Percentiles rank a stretch among this genome's conserved stretches.
These are phyloP conservation scores for Carex pumila DNA, from an alignment of 176 grass and related monocot genomes.

Conservation along the genomic window DNA sequence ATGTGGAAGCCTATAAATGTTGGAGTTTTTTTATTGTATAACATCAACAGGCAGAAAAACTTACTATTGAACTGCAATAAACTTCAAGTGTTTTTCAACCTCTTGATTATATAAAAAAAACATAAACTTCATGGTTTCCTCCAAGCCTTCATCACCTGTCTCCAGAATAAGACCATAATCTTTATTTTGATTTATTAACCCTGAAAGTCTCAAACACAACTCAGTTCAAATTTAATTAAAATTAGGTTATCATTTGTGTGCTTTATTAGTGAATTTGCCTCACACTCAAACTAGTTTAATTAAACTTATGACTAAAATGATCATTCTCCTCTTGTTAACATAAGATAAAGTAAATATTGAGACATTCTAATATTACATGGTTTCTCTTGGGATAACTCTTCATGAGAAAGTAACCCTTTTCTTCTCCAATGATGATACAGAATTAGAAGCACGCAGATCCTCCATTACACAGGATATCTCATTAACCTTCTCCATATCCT, in stretches of 20 bases:
- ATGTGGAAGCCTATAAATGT: neutral
- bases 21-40: neutral
- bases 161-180: neutral
- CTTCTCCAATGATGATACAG: neutral
- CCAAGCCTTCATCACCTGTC: neutral
- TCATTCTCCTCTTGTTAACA: neutral
- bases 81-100: neutral
- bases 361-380: neutral
- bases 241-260: no score
- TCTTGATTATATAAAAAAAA: neutral
- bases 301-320: neutral
- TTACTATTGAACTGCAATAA: neutral
- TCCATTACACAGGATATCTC: slow-evolving; percentile 61
- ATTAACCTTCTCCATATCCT: slow-evolving; percentile 50
- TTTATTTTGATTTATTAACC: neutral
- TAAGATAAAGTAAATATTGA: neutral
- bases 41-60: neutral
- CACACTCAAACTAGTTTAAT: no score
- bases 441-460: neutral
- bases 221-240: neutral
- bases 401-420: neutral
- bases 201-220: neutral
- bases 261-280: no score
- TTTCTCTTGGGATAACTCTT: neutral
- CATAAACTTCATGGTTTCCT: neutral